A percentile compares a stretch with the other conserved stretches of the same genome.
phyloP scores from a whole-genome alignment of 768 basidiomycete genomes.

The Plicaturopsis crispa region DNA sequence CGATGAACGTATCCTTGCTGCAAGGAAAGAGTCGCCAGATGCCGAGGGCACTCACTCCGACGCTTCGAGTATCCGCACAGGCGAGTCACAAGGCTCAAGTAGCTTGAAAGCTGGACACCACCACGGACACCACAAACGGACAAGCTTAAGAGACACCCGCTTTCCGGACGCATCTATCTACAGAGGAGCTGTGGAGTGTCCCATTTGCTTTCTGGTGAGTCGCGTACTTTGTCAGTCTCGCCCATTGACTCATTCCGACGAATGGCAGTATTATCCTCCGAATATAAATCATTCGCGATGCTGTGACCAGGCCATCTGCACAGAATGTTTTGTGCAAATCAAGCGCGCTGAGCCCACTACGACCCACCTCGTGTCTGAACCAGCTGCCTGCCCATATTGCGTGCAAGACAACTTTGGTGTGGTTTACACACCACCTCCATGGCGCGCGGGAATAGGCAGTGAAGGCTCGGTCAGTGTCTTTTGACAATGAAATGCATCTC shows the following conservation, averaged over 20 bases:
- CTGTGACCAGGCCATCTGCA: constrained; percentile 97
- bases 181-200: constrained; percentile 85
- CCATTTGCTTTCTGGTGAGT: constrained; percentile 94
- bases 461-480: constrained; percentile 54
- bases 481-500: neutral
- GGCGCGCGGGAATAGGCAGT: constrained; percentile 74
- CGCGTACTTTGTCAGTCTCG: constrained; percentile 12
- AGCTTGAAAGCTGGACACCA: constrained; percentile 29
- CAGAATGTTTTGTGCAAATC: constrained; percentile 99
- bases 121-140: too few species aligned
- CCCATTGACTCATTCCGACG: constrained; percentile 18
- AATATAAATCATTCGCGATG: constrained; percentile 98
- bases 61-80: constrained; percentile 32
- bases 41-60: constrained; percentile 37
- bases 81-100: constrained; percentile 26
- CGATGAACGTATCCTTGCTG: constrained; percentile 78
- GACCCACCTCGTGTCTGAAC: constrained; percentile 93
- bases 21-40: constrained; percentile 62
- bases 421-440: constrained; percentile 74
- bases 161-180: constrained; percentile 76
- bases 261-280: constrained; percentile 83
- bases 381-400: constrained; percentile 95
- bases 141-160: too few species aligned
- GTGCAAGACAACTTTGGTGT: constrained; percentile 97
- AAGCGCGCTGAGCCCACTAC: constrained; percentile 93